phyloP scores from a whole-genome alignment of 331 rosid species.

The Quercus tomentella region DNA sequence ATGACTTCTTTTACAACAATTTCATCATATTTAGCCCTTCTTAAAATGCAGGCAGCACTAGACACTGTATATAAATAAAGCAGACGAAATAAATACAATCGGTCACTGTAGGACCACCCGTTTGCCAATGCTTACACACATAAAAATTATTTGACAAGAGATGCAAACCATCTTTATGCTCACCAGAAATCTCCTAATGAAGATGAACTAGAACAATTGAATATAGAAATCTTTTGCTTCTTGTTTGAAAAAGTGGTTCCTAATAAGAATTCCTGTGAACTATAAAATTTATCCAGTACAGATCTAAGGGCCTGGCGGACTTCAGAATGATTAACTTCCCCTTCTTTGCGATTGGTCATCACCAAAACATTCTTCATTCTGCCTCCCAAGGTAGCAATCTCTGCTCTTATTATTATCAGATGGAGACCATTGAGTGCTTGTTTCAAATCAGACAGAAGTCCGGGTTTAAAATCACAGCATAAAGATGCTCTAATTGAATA shows the following conservation, averaged over 20 bases:
- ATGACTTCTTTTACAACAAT: background rate
- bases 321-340: slow-evolving; percentile 28
- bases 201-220: slow-evolving; percentile 29
- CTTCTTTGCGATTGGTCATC: slow-evolving; percentile 45
- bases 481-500: slow-evolving; percentile 59
- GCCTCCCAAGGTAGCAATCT: slow-evolving; percentile 57
- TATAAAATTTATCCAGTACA: slow-evolving; percentile 52
- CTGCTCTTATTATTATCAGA: slow-evolving; percentile 51
- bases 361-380: slow-evolving; percentile 71
- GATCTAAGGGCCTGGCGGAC: slow-evolving; percentile 48
- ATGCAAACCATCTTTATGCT: background rate
- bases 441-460: slow-evolving; percentile 51
- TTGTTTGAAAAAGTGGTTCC: slow-evolving; percentile 30
- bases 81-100: slow-evolving; percentile 1
- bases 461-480: slow-evolving; percentile 65
- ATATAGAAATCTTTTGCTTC: slow-evolving; percentile 47
- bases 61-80: slow-evolving; percentile 13
- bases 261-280: slow-evolving; percentile 34
- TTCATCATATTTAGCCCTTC: background rate
- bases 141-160: background rate
- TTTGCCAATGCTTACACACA: slow-evolving; percentile 5
- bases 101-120: background rate
- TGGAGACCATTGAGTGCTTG: slow-evolving; percentile 60
- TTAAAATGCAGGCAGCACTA: background rate
- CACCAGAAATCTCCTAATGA: slow-evolving; percentile 31